These are phyloP conservation scores for Avena eriantha DNA, from an alignment of 176 grass and related monocot genomes.

Conservation along the genomic window DNA sequence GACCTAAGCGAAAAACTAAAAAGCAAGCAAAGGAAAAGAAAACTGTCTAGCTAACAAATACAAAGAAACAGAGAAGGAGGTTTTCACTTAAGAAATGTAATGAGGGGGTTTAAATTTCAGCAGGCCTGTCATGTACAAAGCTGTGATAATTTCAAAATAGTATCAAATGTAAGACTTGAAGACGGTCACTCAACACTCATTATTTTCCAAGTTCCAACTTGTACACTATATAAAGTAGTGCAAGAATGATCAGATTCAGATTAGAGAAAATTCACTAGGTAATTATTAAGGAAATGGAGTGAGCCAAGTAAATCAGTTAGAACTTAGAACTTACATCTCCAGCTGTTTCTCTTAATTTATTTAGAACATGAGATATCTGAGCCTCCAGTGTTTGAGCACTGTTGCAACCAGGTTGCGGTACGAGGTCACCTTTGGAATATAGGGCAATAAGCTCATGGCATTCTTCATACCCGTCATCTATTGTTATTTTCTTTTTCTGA, in stretches of 20 bases:
- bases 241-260: conserved; percentile 6
- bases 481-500: conserved; percentile 67
- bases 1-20: background rate
- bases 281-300: conserved; percentile 29
- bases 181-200: background rate
- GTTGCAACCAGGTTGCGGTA: conserved; percentile 67
- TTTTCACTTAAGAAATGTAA: conserved; percentile 19
- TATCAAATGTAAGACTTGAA: conserved; percentile 14
- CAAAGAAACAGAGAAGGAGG: conserved; percentile 22
- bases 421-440: conserved; percentile 71
- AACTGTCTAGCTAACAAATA: background rate
- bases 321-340: conserved; percentile 70
- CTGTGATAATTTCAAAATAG: conserved; percentile 23
- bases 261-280: background rate
- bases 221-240: conserved; percentile 29
- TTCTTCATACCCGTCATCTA: conserved; percentile 69
- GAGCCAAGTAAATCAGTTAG: conserved; percentile 6
- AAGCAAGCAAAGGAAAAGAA: conserved; percentile 8
- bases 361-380: conserved; percentile 69
- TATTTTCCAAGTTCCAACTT: conserved; percentile 15
- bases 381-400: conserved; percentile 81
- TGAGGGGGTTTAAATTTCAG: background rate
- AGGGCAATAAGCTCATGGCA: conserved; percentile 80
- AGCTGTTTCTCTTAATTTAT: conserved; percentile 74
- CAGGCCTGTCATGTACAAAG: background rate